These are phyloP conservation scores for Picea abies DNA, from an alignment of 83 land plant species.

Conservation along the genomic window DNA sequence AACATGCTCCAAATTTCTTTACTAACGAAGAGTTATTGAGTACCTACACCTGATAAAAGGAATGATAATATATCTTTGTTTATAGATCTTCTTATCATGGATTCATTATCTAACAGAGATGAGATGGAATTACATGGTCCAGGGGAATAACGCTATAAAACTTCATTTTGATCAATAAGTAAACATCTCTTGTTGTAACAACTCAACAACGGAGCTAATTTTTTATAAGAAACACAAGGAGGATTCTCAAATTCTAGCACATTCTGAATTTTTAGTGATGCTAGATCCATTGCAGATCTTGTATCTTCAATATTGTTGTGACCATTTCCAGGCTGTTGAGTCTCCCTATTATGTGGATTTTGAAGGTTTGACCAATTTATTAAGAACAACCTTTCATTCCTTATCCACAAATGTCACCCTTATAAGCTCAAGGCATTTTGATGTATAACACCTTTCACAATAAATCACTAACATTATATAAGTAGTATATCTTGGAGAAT, in stretches of 20 bases:
- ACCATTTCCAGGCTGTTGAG: conserved; percentile 69
- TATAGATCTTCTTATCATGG: too few species aligned
- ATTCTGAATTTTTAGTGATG: conserved; percentile 64
- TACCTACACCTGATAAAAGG: too few species aligned
- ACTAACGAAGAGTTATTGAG: too few species aligned
- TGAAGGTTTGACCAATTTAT: conserved; percentile 84
- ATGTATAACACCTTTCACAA: conserved; percentile 88
- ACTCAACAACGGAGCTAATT: conserved; percentile 53
- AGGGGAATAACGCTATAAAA: conserved; percentile 69
- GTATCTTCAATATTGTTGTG: conserved; percentile 96
- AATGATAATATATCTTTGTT: too few species aligned
- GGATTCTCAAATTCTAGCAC: conserved; percentile 74
- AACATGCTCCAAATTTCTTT: too few species aligned
- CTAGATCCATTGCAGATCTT: conserved; percentile 82
- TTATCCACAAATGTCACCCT: conserved; percentile 76
- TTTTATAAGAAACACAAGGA: conserved; percentile 42
- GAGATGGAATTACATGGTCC: conserved; percentile 75
- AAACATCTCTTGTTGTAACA: conserved; percentile 59
- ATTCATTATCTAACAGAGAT: conserved; percentile 68
- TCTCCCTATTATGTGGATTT: conserved; percentile 48
- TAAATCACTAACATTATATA: conserved; percentile 70
- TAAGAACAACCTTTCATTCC: conserved; percentile 70
- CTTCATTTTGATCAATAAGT: conserved; percentile 65
- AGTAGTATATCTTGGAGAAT: conserved; percentile 39
- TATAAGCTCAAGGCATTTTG: conserved; percentile 82